Conservation (phyloP, 306 rosid genomes). For the Prunus salicina region DNA sequence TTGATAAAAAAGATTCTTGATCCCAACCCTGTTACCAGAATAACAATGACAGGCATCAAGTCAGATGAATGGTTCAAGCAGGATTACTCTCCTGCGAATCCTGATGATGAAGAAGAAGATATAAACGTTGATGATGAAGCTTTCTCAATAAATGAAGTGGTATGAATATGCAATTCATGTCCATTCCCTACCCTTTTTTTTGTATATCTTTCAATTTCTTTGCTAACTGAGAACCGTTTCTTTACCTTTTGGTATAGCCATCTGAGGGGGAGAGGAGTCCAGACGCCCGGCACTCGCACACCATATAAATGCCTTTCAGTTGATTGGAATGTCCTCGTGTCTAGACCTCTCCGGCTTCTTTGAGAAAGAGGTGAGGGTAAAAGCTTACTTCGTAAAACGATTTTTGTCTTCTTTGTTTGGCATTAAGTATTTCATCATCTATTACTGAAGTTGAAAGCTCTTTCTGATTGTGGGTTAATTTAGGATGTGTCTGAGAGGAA, state of each 20-base stretch:
- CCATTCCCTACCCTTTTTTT: neutral
- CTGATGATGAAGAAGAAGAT: slow-evolving; percentile 73
- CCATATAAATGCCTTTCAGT: slow-evolving; percentile 84
- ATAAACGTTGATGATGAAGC: slow-evolving; percentile 38
- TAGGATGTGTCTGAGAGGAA: slow-evolving; percentile 91
- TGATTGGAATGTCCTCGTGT: slow-evolving; percentile 91
- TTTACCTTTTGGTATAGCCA: slow-evolving; percentile 34
- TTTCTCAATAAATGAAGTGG: slow-evolving; percentile 53
- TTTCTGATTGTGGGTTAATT: neutral
- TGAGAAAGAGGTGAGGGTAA: slow-evolving; percentile 76
- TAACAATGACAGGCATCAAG: slow-evolving; percentile 63
- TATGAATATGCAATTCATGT: slow-evolving; percentile 16
- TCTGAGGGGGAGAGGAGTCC: slow-evolving; percentile 45
- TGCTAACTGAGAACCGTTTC: slow-evolving; percentile 16
- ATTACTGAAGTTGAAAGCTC: neutral
- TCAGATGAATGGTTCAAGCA: slow-evolving; percentile 81
- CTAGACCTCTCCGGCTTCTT: slow-evolving; percentile 95
- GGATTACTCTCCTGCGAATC: slow-evolving; percentile 52
- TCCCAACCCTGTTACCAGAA: slow-evolving; percentile 65
- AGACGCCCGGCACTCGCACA: slow-evolving; percentile 28
- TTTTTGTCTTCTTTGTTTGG: neutral
- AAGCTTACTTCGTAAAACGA: neutral
- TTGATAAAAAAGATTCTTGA: slow-evolving; percentile 77
- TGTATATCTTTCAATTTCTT: neutral
- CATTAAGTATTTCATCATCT: neutral